phyloP scores from a whole-genome alignment of 306 rosid genomes.

The Echinosophora koreensis region DNA sequence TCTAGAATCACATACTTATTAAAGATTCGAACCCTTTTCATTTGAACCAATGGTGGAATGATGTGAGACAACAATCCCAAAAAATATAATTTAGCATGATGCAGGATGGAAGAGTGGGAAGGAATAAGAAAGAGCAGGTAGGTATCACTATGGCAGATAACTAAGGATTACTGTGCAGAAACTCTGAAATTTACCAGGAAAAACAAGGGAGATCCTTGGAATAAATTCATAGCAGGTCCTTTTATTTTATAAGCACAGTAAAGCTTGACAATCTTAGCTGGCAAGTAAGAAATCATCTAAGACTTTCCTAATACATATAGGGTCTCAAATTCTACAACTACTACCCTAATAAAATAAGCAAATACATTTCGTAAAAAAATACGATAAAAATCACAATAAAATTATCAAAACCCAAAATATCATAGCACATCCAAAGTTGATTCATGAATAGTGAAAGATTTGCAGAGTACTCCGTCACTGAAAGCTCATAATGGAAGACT shows the following conservation, averaged over 20 bases:
- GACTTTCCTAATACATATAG: neutral
- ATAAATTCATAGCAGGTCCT: neutral
- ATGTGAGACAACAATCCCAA: neutral
- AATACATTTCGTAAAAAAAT: neutral
- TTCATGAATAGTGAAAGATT: neutral
- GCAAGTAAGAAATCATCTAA: neutral
- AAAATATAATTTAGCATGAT: neutral
- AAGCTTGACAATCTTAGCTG: neutral
- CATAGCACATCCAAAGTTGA: neutral
- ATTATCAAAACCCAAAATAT: neutral
- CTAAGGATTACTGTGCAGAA: neutral
- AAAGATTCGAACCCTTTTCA: too few species aligned
- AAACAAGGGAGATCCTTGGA: too few species aligned
- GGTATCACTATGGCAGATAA: neutral
- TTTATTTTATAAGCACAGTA: neutral
- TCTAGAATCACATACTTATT: too few species aligned
- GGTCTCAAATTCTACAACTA: neutral
- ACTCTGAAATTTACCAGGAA: too few species aligned
- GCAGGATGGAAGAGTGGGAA: neutral
- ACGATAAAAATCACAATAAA: too few species aligned
- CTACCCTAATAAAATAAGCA: neutral
- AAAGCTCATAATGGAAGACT: constrained; percentile 2
- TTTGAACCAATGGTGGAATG: neutral
- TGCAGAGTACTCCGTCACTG: neutral
- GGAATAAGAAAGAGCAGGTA: neutral